Conservation (phyloP, 164 flowering plant species). For the Tinospora cordifolia region DNA sequence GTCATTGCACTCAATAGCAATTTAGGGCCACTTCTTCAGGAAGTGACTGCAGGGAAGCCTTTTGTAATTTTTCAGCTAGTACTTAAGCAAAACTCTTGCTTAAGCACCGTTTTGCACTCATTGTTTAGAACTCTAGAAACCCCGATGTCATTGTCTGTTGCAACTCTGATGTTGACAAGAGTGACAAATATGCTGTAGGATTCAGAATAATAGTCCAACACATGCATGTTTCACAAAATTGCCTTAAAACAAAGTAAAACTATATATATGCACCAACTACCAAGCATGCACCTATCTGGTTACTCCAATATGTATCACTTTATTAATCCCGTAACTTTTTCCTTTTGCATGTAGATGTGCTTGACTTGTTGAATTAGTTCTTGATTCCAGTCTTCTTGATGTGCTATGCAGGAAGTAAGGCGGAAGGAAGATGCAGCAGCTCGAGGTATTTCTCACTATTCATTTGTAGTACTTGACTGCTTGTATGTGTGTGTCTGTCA, state of each 20-base stretch:
- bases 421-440: constrained; percentile 93
- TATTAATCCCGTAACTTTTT: not conserved
- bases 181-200: not conserved
- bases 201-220: not conserved
- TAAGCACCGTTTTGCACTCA: not conserved
- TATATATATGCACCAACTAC: not conserved
- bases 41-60: not conserved
- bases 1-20: not conserved
- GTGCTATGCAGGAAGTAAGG: constrained; percentile 53
- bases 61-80: not conserved
- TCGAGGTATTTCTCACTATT: constrained; percentile 42
- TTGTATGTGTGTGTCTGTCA: constrained; percentile 4
- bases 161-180: not conserved
- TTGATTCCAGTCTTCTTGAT: constrained; percentile 8
- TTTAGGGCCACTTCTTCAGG: not conserved
- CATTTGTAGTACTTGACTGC: not conserved
- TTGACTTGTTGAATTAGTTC: not conserved
- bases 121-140: not conserved
- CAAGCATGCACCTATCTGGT: not conserved
- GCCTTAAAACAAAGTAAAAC: not conserved
- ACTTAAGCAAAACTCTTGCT: not conserved
- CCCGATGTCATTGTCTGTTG: not conserved
- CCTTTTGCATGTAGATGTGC: not conserved
- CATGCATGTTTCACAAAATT: not conserved
- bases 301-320: not conserved